These are phyloP conservation scores for Hyparrhenia diplandra DNA, from an alignment of 176 grass and related monocot species.

Conservation along the genomic window DNA sequence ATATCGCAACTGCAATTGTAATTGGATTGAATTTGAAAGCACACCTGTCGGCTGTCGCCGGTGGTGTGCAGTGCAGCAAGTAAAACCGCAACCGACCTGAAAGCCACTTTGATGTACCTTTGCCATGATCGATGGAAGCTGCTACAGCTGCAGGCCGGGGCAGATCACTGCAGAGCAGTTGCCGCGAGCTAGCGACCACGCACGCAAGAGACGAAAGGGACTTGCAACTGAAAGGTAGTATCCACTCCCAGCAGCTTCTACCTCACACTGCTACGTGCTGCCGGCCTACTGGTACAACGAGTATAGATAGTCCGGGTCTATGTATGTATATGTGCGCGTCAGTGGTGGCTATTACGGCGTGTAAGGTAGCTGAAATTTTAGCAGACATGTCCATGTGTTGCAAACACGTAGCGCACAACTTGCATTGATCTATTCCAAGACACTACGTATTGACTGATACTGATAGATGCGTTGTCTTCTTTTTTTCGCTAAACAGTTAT, in stretches of 20 bases:
- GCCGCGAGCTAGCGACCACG: not conserved
- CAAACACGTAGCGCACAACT: too few relatives aligned
- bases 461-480: too few relatives aligned
- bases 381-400: too few relatives aligned
- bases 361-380: not conserved
- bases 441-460: too few relatives aligned
- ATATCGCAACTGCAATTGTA: not conserved
- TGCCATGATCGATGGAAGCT: not conserved
- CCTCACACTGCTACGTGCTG: not conserved
- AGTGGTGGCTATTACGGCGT: not conserved
- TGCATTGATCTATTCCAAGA: too few relatives aligned
- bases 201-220: constrained; percentile 12
- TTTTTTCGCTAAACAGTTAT: too few relatives aligned
- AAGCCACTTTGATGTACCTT: not conserved
- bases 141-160: not conserved
- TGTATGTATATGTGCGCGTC: not conserved
- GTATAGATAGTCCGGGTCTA: not conserved
- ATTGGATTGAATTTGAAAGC: not conserved
- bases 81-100: not conserved
- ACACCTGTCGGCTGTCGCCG: not conserved
- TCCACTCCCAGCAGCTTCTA: not conserved
- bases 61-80: not conserved
- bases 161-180: not conserved
- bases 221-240: constrained; percentile 30
- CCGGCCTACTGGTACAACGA: not conserved